These are phyloP conservation scores for Kuraishia floccosa DNA, from an alignment of 805 yeast species.

Conservation along the genomic window DNA sequence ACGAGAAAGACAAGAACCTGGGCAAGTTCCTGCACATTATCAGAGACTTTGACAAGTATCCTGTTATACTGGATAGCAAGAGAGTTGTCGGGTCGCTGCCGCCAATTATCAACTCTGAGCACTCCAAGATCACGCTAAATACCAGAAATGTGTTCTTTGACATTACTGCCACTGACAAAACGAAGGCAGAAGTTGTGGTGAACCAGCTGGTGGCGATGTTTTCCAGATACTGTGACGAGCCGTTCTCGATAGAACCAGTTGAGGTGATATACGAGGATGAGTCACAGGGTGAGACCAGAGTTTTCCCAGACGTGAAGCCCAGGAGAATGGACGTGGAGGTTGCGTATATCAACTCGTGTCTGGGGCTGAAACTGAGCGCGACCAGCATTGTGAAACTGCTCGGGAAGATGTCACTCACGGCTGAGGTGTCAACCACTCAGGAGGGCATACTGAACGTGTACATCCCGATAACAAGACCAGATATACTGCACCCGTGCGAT, in stretches of 20 bases:
- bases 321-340: conserved; percentile 67
- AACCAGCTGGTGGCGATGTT: conserved; percentile 94
- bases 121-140: conserved; percentile 73
- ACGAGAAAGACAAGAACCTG: conserved; percentile 81
- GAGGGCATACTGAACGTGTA: conserved; percentile 46
- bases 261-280: conserved; percentile 73
- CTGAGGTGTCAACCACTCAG: conserved; percentile 36
- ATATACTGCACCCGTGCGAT: conserved; percentile 93
- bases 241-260: conserved; percentile 86
- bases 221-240: conserved; percentile 70
- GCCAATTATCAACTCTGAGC: conserved; percentile 91
- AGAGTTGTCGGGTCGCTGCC: conserved; percentile 85
- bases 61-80: conserved; percentile 74
- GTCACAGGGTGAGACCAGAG: conserved; percentile 63
- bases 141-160: conserved; percentile 89
- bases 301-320: conserved; percentile 62
- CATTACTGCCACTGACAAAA: conserved; percentile 88
- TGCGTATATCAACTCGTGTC: conserved; percentile 80
- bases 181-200: conserved; percentile 88
- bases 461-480: conserved; percentile 93
- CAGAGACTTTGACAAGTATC: conserved; percentile 79
- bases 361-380: conserved; percentile 69
- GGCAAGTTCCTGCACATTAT: conserved; percentile 85
- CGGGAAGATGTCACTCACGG: conserved; percentile 71
- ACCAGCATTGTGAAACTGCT: conserved; percentile 60